These are phyloP conservation scores for Nicotiana otophora DNA, from an alignment of 257 asterid species.

Conservation along the genomic window DNA sequence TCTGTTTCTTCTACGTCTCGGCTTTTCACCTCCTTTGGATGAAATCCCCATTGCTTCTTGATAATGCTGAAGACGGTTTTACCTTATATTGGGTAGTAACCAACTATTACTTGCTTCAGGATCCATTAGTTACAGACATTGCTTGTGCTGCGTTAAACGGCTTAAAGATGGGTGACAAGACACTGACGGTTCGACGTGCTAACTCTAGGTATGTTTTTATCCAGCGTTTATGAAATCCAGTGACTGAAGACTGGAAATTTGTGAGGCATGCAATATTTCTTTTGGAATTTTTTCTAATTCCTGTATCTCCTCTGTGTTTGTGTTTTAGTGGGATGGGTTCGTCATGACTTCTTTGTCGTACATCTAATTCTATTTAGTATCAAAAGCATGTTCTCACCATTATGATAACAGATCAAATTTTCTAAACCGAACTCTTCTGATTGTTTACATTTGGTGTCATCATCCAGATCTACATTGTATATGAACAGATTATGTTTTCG, in stretches of 20 bases:
- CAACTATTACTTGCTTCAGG: conserved; percentile 28
- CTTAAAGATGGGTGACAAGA: conserved; percentile 94
- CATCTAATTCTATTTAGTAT: neutral
- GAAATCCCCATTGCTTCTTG: conserved; percentile 11
- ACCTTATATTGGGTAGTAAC: conserved; percentile 12
- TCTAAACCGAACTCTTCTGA: neutral
- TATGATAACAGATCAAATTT: neutral
- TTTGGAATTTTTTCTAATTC: neutral
- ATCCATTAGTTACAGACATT: conserved; percentile 76
- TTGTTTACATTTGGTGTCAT: neutral
- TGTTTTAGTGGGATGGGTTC: neutral
- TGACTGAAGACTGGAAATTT: neutral
- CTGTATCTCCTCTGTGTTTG: neutral
- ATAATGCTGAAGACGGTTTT: conserved; percentile 15
- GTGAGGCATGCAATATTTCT: neutral
- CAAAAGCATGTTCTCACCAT: neutral
- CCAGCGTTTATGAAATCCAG: neutral
- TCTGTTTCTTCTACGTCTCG: neutral
- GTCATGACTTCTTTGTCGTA: neutral
- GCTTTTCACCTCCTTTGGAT: neutral
- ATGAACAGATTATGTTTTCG: neutral
- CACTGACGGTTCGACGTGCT: conserved; percentile 93
- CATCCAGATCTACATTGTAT: neutral
- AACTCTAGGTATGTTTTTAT: conserved; percentile 56
- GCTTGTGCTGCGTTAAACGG: conserved; percentile 99